phyloP scores from a whole-genome alignment of 192 early-diverging fungal genomes.

The Ramicandelaber brevisporus region DNA sequence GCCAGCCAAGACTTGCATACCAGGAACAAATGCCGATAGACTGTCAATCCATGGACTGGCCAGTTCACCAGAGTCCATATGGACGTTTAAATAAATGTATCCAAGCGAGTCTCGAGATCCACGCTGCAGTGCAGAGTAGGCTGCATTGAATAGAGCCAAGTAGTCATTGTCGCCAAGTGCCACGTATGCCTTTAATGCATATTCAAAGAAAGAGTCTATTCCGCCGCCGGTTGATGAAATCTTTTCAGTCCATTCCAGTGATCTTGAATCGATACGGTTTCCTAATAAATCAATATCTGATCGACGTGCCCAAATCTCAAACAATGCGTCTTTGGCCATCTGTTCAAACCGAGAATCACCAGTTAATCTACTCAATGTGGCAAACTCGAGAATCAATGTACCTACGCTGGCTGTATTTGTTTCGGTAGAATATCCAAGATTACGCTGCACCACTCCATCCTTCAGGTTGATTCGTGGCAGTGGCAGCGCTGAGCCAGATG shows the following conservation, averaged over 20 bases:
- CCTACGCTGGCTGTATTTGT: constrained; percentile 81
- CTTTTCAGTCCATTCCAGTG: constrained; percentile 40
- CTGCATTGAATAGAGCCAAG: constrained; percentile 38
- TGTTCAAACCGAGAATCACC: constrained; percentile 51
- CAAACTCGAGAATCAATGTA: constrained; percentile 80
- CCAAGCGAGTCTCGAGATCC: constrained; percentile 39
- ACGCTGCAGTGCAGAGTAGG: constrained; percentile 38
- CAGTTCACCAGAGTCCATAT: constrained; percentile 42
- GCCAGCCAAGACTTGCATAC: constrained; percentile 71
- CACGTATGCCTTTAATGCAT: constrained; percentile 68
- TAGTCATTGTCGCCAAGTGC: constrained; percentile 68
- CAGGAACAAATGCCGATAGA: constrained; percentile 75
- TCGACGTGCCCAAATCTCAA: constrained; percentile 48
- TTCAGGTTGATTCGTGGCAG: constrained; percentile 60
- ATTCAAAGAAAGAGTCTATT: constrained; percentile 81
- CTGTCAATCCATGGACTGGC: constrained; percentile 63
- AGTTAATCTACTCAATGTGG: constrained; percentile 61
- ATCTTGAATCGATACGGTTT: constrained; percentile 47
- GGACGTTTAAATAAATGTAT: constrained; percentile 67
- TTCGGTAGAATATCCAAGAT: constrained; percentile 36
- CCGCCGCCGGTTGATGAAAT: constrained; percentile 67
- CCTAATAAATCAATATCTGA: constrained; percentile 58
- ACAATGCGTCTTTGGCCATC: constrained; percentile 35
- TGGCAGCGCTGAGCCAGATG: constrained; percentile 54
- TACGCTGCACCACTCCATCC: constrained; percentile 34